Percentiles rank a stretch among this genome's conserved stretches.
These are phyloP conservation scores for Chlamydomonas incerta DNA, from an alignment of 139 green algal species.

Conservation along the genomic window DNA sequence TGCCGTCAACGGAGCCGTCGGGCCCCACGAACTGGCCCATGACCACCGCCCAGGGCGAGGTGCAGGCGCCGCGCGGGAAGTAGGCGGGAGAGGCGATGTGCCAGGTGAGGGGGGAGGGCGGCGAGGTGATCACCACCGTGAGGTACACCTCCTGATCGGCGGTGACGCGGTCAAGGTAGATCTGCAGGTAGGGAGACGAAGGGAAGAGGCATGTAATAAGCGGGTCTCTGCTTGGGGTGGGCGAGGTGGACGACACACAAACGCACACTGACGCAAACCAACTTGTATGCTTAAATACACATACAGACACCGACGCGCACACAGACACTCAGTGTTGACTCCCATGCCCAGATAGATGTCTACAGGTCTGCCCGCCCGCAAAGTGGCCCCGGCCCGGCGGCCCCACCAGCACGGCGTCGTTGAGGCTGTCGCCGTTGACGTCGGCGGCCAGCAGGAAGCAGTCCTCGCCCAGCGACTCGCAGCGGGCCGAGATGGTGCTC, in stretches of 20 bases:
- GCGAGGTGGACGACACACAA: too few species aligned
- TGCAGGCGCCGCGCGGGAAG: not conserved
- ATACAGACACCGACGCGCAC: too few species aligned
- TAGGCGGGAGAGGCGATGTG: not conserved
- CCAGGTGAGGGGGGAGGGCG: not conserved
- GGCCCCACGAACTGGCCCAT: not conserved
- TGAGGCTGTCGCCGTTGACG: not conserved
- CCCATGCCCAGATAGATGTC: too few species aligned
- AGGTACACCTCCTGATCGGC: not conserved
- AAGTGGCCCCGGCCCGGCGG: too few species aligned
- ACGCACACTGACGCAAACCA: too few species aligned
- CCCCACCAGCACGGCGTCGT: not conserved
- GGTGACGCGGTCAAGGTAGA: not conserved
- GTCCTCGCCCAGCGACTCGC: not conserved
- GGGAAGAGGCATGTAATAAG: too few species aligned
- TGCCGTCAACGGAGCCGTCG: not conserved
- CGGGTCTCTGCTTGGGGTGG: too few species aligned
- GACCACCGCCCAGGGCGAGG: not conserved
- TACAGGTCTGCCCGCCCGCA: too few species aligned
- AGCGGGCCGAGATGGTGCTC: not conserved
- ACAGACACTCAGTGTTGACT: too few species aligned
- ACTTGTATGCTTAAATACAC: too few species aligned
- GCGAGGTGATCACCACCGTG: not conserved
- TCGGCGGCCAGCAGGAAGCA: not conserved
- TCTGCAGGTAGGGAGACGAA: too few species aligned